These are phyloP conservation scores for Hanseniaspora gamundiae DNA, from an alignment of 1,139 yeast genomes.

Conservation along the genomic window DNA sequence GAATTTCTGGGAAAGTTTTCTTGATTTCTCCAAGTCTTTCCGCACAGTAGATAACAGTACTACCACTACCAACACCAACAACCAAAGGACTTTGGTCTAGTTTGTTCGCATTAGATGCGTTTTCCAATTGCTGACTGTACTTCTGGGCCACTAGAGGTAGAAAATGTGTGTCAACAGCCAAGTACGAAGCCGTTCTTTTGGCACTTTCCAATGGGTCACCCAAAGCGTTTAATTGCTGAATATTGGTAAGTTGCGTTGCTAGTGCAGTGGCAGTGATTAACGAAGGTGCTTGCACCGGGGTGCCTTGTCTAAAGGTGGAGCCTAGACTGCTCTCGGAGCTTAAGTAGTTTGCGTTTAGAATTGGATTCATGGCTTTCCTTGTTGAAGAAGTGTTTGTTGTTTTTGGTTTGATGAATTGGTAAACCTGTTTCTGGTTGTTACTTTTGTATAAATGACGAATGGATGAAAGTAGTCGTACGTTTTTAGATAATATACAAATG, in stretches of 20 bases:
- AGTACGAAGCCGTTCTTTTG: constrained; percentile 78
- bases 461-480: too few relatives aligned
- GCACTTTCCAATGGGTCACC: constrained; percentile 29
- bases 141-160: constrained; percentile 5
- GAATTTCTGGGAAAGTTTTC: constrained; percentile 19
- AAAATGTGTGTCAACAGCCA: constrained; percentile 58
- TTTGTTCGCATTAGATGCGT: constrained; percentile 51
- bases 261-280: constrained; percentile 1
- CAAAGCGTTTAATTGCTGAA: constrained; percentile 7
- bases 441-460: too few relatives aligned
- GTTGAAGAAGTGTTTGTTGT: neutral
- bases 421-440: neutral
- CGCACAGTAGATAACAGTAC: constrained; percentile 92
- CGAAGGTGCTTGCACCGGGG: constrained; percentile 1
- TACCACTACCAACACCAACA: constrained; percentile 92
- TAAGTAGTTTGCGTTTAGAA: neutral
- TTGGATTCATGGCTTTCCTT: neutral
- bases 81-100: constrained; percentile 30
- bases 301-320: neutral
- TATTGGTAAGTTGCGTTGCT: neutral
- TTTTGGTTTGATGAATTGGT: neutral
- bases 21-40: constrained; percentile 68
- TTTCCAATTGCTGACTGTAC: constrained; percentile 29
- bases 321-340: neutral
- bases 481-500: too few relatives aligned